Conservation (phyloP, 1,139 yeast genomes). For the Starmera stellimalicola region DNA sequence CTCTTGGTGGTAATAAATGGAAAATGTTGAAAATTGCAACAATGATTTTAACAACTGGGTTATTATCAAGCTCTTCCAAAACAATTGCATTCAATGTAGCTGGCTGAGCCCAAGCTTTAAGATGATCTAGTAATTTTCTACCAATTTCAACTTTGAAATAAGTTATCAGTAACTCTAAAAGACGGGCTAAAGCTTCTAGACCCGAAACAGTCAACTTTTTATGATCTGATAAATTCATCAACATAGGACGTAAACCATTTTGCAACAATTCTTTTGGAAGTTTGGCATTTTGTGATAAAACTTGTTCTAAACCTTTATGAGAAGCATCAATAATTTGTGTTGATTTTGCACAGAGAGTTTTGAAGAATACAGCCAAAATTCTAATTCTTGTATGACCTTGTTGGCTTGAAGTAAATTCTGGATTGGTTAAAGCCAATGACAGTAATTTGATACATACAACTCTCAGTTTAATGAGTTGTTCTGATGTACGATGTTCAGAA, state of each 20-base stretch:
- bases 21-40: slow-evolving; percentile 88
- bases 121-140: slow-evolving; percentile 80
- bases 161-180: slow-evolving; percentile 78
- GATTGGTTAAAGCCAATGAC: slow-evolving; percentile 75
- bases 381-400: slow-evolving; percentile 78
- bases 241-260: slow-evolving; percentile 89
- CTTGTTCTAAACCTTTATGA: slow-evolving; percentile 75
- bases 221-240: slow-evolving; percentile 91
- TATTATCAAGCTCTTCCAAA: slow-evolving; percentile 65
- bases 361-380: slow-evolving; percentile 89
- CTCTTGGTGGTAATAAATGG: slow-evolving; percentile 86
- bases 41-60: slow-evolving; percentile 75
- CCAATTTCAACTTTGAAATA: slow-evolving; percentile 97
- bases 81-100: slow-evolving; percentile 62
- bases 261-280: slow-evolving; percentile 89
- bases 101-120: slow-evolving; percentile 95
- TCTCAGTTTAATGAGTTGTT: slow-evolving; percentile 76
- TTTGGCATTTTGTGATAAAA: slow-evolving; percentile 77
- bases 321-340: slow-evolving; percentile 90
- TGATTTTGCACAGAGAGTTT: slow-evolving; percentile 80
- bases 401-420: slow-evolving; percentile 59
- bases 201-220: slow-evolving; percentile 85
- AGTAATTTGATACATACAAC: slow-evolving; percentile 82
- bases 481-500: slow-evolving; percentile 79
- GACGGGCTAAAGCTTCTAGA: slow-evolving; percentile 79